Base-by-base conservation (phyloP, 1,139 yeast genomes). In the Meyerozyma guilliermondii region DNA sequence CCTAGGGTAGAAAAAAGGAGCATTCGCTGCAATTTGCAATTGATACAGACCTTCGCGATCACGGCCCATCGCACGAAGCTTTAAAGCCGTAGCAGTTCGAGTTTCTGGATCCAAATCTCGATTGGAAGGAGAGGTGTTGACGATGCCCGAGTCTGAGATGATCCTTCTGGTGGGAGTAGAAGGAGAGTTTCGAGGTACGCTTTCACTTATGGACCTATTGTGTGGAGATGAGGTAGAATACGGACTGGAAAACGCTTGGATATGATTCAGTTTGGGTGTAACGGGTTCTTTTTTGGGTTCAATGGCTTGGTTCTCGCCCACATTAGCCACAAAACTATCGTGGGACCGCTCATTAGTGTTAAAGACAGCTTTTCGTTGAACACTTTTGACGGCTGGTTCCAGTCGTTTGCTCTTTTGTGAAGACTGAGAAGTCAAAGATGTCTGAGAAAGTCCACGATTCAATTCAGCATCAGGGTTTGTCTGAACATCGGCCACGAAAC, bases 41-140 rank as follows among this genome's bases (percentile, higher is more conserved):
- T 82, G 87, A 51, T 81, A 80, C 2, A 89, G 77, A 5, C 88
- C 83, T 51, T 83, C 92, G 33, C 83, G 71, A 40, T 80, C 75
- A 45, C 81, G 76, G 0, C 87, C 88, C 39, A 71, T 61, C 36
- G 74, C 72, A 44, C 87, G 70, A 35, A 80, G 65, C 31, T 75
- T 72, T 22, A 74, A 65, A 0, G 89, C 88, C 39, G 71, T 55
- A 11, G 71, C 59, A 0, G 79, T 75, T 44, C 81, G 68, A 11
- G 74, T 66, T 35, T 71, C 76, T 1, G 76, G 65, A 5, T 64
- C 47, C n/a, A 66, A 46, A 3, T 59, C 57, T 22, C 29, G n/a
- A 26, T 28, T 42, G 42, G 18, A 35, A 41, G 26, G 46, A 22
- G 35, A 39, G 31, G 18, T 45, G 34, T 33, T 7, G 42, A 41